Evolutionary conservation across 2,329 filamentous ascomycete species (phyloP), one percentile per base, ranked within the genome.

Genomic region (Beauveria asiatica): DNA sequence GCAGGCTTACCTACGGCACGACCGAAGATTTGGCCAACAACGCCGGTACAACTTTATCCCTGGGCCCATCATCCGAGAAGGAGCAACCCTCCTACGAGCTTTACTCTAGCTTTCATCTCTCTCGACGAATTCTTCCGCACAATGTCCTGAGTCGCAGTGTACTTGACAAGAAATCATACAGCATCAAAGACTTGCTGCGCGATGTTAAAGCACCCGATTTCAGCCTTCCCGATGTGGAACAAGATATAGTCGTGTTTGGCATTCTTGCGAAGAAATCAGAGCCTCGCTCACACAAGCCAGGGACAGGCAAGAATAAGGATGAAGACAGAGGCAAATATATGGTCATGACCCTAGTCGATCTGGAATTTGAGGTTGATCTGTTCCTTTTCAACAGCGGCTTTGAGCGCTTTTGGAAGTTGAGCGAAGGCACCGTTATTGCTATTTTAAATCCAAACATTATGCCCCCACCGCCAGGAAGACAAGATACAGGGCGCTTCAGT

Each of bases 361-460:
- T 99, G 11, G 88, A 91, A 67, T 96, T 87, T 84, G 91, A 96
- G 67, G 73, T 99, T 13, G 92, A 97, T 64, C 81, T 97, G 46
- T 97, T 92, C 67, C 83, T 99, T 16, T 99, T 99, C 74, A 89
- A 90, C 67, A 86, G 88, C 0, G 95, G 91, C 7, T 97, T 97
- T 67, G 87, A 90, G 17, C 86, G 89, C 59, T 99, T 94, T 76
- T 97, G 93, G 88, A 96, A 96, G 70, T 78, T 97, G n/a, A 86
- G 86, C 0, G 83, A 90, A 2, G 94, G 94, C n/a, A 97, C 92
- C 0, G 82, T 97, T 1, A 80, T 99, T 60, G 94, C 93, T 5
- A 89, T 99, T 27, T 79, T 99, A 33, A 99, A 99, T 69, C 94
- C 94, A 1, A 85, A 80, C 19, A 88, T 97, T 66, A 90, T 99